Base-by-base conservation (phyloP, 2,329 filamentous ascomycete species). In the Simplicillium sp. region DNA sequence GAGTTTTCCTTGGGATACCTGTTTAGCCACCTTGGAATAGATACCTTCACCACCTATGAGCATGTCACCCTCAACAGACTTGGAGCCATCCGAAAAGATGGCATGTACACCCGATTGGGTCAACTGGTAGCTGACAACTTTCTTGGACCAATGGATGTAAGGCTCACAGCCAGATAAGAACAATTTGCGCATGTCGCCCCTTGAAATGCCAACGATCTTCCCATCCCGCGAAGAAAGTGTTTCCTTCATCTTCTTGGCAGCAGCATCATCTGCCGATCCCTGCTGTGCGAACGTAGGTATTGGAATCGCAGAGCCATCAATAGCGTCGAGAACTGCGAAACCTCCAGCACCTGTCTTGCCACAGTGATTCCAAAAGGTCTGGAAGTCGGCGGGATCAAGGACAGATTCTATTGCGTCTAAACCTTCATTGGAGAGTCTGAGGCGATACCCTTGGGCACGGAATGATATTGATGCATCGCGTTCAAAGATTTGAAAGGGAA, bases 11-110 rank as follows among this genome's bases (percentile, higher is more conserved):
- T 61, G 60, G 0, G 73, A 77, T 4, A 82, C 59, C 56, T 83
- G 77, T 48, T 67, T 71, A 0, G 77, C 75, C 11, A 82, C 66
- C 38, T 66, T 65, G 8, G 77, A 81, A 50, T 75, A 72, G 33
- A 82, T 71, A 11, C 80, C 79, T 37, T 84, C 80, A 3, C 77
- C 79, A 3, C 68, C 78, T 9, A 82, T 53, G 9, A 82, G 60
- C 65, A 82, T 62, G 0, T 67, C 65, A 1, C 78, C 78, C 50
- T 80, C 75, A 6, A 67, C 62, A 0, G 73, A 79, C 50, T 67
- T 74, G 11, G 65, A 67, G 1, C 78, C 79, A 48, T 83, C 79
- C 0, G 69, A 66, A 48, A 83, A 83, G 2, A 77, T 49, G 2
- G 71, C 71, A 2, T 58, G 60, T 1, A 84, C 78, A 3, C 77